Percentiles rank a stretch among this genome's conserved stretches.
Evolutionary conservation across 208 protist species (phyloP).

Genomic region (Leishmania amazonensis): DNA sequence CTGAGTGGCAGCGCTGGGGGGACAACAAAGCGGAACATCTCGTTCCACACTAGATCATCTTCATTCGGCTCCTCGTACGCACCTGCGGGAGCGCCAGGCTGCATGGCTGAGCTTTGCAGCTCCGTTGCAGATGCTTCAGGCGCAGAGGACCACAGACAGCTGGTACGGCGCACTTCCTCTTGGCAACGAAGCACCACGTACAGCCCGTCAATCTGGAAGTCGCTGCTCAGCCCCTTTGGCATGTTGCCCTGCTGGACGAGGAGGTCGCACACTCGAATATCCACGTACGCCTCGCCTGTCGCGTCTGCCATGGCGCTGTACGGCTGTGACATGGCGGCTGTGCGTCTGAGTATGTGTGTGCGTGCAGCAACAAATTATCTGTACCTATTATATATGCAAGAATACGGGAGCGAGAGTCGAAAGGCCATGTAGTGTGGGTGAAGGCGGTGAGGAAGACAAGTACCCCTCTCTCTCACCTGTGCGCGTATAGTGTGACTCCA

Average conservation of each 20-base stretch:
- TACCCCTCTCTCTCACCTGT: too few relatives aligned
- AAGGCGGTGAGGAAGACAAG: neutral
- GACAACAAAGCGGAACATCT: constrained; percentile 39
- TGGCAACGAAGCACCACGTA: constrained; percentile 65
- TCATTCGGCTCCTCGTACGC: neutral
- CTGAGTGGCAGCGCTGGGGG: neutral
- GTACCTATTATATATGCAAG: neutral
- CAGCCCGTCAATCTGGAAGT: constrained; percentile 52
- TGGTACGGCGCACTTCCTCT: constrained; percentile 45
- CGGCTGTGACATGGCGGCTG: neutral
- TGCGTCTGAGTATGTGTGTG: neutral
- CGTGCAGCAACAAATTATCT: neutral
- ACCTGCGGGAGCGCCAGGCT: neutral
- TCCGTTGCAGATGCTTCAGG: neutral
- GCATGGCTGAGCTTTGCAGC: neutral
- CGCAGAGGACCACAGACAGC: constrained; percentile 26
- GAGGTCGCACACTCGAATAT: constrained; percentile 55
- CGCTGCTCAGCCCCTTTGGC: constrained; percentile 24
- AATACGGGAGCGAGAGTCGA: neutral
- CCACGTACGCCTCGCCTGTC: constrained; percentile 12
- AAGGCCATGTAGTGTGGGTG: neutral
- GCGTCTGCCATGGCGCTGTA: neutral
- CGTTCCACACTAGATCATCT: constrained; percentile 47
- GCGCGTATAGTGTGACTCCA: neutral
- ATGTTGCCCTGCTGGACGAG: constrained; percentile 17